Percentiles rank a stretch among this genome's conserved stretches.
phyloP scores from a whole-genome alignment of 352 stramenopile species.

The Saprolegnia parasitica region DNA sequence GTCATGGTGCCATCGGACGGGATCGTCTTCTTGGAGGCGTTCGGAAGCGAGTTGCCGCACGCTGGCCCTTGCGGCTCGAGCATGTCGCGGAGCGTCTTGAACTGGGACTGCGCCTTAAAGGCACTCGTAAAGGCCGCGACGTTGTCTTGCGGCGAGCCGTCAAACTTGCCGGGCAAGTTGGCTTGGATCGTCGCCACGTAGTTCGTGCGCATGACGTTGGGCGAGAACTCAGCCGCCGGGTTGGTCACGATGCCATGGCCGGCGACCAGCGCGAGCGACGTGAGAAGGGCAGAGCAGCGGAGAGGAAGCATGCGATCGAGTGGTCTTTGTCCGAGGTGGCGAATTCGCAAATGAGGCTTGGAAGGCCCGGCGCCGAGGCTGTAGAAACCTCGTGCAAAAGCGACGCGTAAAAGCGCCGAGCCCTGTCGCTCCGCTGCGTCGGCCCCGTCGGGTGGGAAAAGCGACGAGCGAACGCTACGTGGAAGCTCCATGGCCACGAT shows the following conservation, averaged over 20 bases:
- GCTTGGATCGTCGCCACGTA: slow-evolving; percentile 42
- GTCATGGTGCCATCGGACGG: slow-evolving; percentile 34
- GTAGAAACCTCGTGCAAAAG: no score
- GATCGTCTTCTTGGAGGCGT: slow-evolving; percentile 34
- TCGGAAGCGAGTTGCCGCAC: slow-evolving; percentile 36
- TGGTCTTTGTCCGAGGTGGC: no score
- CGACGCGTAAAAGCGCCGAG: no score
- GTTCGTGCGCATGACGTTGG: slow-evolving; percentile 33
- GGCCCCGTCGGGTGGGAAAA: no score
- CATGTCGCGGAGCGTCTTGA: slow-evolving; percentile 43
- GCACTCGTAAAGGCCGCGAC: slow-evolving; percentile 39
- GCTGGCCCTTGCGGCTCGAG: slow-evolving; percentile 33
- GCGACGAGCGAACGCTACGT: no score
- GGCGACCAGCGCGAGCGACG: slow-evolving; percentile 28
- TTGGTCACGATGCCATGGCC: slow-evolving; percentile 55
- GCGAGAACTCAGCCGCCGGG: slow-evolving; percentile 39
- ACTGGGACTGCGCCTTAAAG: slow-evolving; percentile 37
- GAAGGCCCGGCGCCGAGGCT: no score
- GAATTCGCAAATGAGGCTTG: no score
- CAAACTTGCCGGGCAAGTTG: slow-evolving; percentile 46
- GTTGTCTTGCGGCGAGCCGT: slow-evolving; percentile 47
- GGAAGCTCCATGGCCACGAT: no score
- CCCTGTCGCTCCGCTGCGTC: no score
- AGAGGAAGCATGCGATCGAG: background rate
- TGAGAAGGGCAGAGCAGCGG: background rate